Evolutionary conservation across 768 basidiomycete genomes (phyloP).

Genomic region (Kwoniella newhampshirensis): DNA sequence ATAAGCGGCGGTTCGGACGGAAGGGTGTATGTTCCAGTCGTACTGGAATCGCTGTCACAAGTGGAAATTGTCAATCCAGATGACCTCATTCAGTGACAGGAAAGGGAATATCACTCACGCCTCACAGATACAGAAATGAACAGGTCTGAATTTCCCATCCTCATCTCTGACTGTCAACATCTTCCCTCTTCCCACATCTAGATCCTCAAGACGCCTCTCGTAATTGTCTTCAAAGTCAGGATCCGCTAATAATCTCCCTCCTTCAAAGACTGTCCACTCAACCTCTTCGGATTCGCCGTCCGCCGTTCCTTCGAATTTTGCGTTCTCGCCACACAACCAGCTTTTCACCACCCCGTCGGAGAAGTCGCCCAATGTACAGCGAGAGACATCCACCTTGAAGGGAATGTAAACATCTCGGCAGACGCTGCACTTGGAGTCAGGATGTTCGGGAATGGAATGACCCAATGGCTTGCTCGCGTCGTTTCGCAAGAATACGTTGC

Average conservation of each 20-base stretch:
- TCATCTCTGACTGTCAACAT: conserved; percentile 88
- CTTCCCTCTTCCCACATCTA: conserved; percentile 77
- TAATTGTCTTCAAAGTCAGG: conserved; percentile 92
- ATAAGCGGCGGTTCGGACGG: conserved; percentile 16
- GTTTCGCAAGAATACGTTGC: conserved; percentile 71
- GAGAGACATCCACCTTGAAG: conserved; percentile 70
- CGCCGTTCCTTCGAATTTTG: conserved; percentile 37
- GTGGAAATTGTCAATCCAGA: background rate
- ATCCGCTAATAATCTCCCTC: conserved; percentile 79
- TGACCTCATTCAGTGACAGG: background rate
- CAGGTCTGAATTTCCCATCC: conserved; percentile 70
- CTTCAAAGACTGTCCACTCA: conserved; percentile 69
- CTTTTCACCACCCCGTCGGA: conserved; percentile 63
- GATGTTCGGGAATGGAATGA: conserved; percentile 64
- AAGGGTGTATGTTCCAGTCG: conserved; percentile 10
- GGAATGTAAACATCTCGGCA: conserved; percentile 81
- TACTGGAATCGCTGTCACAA: conserved; percentile 17
- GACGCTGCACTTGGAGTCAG: conserved; percentile 76
- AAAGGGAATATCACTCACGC: conserved; percentile 53
- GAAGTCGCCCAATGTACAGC: conserved; percentile 69
- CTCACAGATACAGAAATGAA: conserved; percentile 67
- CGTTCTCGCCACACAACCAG: conserved; percentile 52
- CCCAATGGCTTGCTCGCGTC: conserved; percentile 77
- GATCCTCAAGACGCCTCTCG: conserved; percentile 73
- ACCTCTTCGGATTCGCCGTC: conserved; percentile 58